These are phyloP conservation scores for Phytopythium helicoides DNA, from an alignment of 352 stramenopile species.

Conservation along the genomic window DNA sequence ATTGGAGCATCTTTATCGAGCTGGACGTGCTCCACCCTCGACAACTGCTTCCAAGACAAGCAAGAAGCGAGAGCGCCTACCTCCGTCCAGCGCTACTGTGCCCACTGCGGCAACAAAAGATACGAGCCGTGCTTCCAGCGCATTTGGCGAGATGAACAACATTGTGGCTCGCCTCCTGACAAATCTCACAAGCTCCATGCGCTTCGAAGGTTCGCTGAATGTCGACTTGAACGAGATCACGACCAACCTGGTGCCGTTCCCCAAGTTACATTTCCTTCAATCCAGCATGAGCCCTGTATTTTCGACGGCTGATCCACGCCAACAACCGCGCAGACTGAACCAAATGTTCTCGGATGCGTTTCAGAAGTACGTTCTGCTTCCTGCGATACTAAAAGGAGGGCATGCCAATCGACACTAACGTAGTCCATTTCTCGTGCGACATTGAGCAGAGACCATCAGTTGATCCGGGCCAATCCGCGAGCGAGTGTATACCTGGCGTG, in stretches of 20 bases:
- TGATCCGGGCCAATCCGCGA: slow-evolving; percentile 70
- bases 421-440: too few relatives aligned
- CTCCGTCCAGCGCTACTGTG: neutral
- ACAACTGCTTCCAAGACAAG: slow-evolving; percentile 11
- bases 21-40: slow-evolving; percentile 14
- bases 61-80: slow-evolving; percentile 18
- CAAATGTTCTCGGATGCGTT: slow-evolving; percentile 76
- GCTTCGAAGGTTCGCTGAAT: slow-evolving; percentile 98
- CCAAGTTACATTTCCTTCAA: slow-evolving; percentile 98
- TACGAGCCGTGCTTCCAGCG: slow-evolving; percentile 31
- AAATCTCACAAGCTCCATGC: slow-evolving; percentile 98
- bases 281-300: slow-evolving; percentile 74
- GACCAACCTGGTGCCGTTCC: slow-evolving; percentile 99
- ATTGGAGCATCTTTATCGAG: slow-evolving; percentile 51
- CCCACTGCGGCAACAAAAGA: slow-evolving; percentile 1
- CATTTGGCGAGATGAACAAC: slow-evolving; percentile 98
- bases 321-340: slow-evolving; percentile 49
- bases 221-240: slow-evolving; percentile 99
- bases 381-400: neutral
- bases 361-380: slow-evolving; percentile 31
- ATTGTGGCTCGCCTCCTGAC: slow-evolving; percentile 97
- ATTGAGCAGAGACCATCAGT: slow-evolving; percentile 55
- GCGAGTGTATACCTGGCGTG: slow-evolving; percentile 83
- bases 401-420: slow-evolving; percentile 6
- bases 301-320: slow-evolving; percentile 34